Percentiles rank a stretch among this genome's conserved stretches.
These are phyloP conservation scores for Claviceps sp. DNA, from an alignment of 2,329 filamentous ascomycete genomes.

Conservation along the genomic window DNA sequence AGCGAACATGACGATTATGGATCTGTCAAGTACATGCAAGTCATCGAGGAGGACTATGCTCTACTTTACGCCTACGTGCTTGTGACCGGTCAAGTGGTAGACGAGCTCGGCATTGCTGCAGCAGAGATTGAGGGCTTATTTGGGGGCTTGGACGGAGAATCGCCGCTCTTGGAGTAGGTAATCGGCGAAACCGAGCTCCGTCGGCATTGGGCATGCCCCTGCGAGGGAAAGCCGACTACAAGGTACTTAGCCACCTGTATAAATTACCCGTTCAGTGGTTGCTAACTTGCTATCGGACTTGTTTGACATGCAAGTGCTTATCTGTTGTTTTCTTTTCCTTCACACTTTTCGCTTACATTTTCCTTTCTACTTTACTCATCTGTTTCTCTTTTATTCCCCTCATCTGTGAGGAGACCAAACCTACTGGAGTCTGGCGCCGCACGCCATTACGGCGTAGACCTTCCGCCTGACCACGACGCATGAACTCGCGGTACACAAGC, in stretches of 20 bases:
- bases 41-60: slow-evolving; percentile 66
- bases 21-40: slow-evolving; percentile 10
- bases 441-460: too few species aligned
- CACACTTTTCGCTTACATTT: neutral
- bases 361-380: neutral
- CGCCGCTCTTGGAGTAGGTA: slow-evolving; percentile 5
- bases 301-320: too few species aligned
- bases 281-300: too few species aligned
- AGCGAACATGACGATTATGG: neutral
- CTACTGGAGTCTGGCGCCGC: too few species aligned
- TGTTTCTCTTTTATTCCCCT: too few species aligned
- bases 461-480: too few species aligned
- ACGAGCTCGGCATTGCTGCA: slow-evolving; percentile 43
- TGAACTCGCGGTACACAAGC: too few species aligned
- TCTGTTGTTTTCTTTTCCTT: neutral
- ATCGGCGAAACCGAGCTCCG: neutral
- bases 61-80: slow-evolving; percentile 80
- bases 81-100: slow-evolving; percentile 47
- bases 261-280: too few species aligned
- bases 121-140: slow-evolving; percentile 45
- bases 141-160: slow-evolving; percentile 31
- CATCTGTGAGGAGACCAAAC: neutral
- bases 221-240: too few species aligned
- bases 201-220: too few species aligned
- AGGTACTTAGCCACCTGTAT: too few species aligned